Percentiles rank a stretch among this genome's conserved stretches.
Evolutionary conservation across 768 basidiomycete species (phyloP).

Genomic region (Boletus pseudo-olivaceus): DNA sequence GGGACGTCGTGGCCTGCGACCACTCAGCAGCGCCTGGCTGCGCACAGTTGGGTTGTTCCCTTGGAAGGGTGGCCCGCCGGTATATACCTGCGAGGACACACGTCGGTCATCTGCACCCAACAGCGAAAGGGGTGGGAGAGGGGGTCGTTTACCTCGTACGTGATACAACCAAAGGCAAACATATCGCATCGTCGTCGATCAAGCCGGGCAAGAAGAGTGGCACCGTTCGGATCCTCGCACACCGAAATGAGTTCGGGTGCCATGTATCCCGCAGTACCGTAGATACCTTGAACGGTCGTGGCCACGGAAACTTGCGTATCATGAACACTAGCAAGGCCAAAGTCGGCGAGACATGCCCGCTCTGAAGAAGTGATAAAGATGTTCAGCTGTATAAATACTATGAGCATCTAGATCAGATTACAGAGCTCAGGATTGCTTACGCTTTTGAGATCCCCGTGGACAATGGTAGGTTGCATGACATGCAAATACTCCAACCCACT

Average conservation of each 20-base stretch:
- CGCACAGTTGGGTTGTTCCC: conserved; percentile 13
- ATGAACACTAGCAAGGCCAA: conserved; percentile 23
- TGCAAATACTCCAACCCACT: conserved; percentile 39
- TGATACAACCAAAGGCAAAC: conserved; percentile 33
- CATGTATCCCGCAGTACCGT: conserved; percentile 26
- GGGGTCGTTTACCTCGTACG: conserved; percentile 30
- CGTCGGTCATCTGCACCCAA: neutral
- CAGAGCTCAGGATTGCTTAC: conserved; percentile 23
- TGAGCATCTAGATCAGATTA: neutral
- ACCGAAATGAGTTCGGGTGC: conserved; percentile 26
- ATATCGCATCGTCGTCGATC: conserved; percentile 33
- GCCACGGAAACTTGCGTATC: conserved; percentile 15
- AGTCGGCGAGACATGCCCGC: conserved; percentile 32
- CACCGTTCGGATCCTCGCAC: conserved; percentile 6
- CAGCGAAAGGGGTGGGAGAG: neutral
- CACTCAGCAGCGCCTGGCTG: conserved; percentile 13
- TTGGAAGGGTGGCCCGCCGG: conserved; percentile 25
- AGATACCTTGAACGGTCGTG: conserved; percentile 13
- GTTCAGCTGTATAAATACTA: conserved; percentile 19
- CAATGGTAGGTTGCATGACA: conserved; percentile 35
- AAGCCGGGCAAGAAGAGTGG: conserved; percentile 9
- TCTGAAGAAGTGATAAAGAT: conserved; percentile 25
- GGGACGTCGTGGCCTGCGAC: conserved; percentile 20
- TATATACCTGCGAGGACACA: conserved; percentile 23
- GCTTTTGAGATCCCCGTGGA: conserved; percentile 43